Evolutionary conservation across 805 yeast genomes (phyloP), one percentile per base, ranked within the genome.

Genomic region (Saccharomyces kudriavzevii): DNA sequence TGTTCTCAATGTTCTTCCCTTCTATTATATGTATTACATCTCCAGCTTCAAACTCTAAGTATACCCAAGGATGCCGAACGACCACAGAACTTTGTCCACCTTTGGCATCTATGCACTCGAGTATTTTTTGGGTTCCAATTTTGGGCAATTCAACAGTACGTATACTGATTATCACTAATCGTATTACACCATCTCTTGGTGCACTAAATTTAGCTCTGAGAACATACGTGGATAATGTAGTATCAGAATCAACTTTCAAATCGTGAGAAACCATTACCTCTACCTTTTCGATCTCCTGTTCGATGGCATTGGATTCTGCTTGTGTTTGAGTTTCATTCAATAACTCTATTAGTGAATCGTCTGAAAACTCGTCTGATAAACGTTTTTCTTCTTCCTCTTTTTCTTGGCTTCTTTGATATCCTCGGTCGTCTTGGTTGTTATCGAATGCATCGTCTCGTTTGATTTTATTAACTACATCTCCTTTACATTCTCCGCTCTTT

Each of bases 1-100:
- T 64, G 53, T 67, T 60, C 26, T 58, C 58, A 35, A 50, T 49
- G 24, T 63, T 60, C 3, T 68, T 76, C 4, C 84, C 70, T 40
- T 63, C 77, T 10, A 87, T 74, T 4, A 86, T 68, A 66, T 87
- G 88, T 17, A 87, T 74, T 0, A 86, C 74, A 64, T 86, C 91
- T 5, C 76, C 77, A 0, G 64, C 63, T 46, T 74, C 69, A 40
- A 78, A 72, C 0, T 76, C 77, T 4, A 87, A 66, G 5, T 74
- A 72, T 1, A 76, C 70, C 79, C 87, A 84, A 27, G 83, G 82
- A 40, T 82, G 89, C 52, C 92, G 66, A 0, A 86, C 73, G 1
- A 84, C 70, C 0, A 87, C 62, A 40, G 77, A 79, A 3, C 67
- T 63, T 2, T 47, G 52, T 0, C 54, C 48, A 0, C 70, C 74